Conservation (phyloP, 345 rosid species). For the Hevea brasiliensis region DNA sequence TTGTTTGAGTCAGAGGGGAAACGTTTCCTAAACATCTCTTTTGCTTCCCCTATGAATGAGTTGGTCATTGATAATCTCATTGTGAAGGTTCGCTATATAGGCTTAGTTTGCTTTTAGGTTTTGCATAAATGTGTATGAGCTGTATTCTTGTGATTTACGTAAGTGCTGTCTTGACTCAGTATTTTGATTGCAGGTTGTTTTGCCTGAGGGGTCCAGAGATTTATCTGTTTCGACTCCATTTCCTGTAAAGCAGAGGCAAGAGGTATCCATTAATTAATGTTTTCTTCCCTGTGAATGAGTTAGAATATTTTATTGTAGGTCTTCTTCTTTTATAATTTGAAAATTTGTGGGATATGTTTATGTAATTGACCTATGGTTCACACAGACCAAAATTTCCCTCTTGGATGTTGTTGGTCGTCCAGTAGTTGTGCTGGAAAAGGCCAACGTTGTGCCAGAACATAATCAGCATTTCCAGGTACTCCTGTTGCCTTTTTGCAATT, state of each 20-base stretch:
- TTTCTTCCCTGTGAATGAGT: not conserved
- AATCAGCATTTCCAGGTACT: conserved; percentile 88
- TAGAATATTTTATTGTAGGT: not conserved
- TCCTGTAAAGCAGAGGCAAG: conserved; percentile 62
- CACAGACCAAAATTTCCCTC: conserved; percentile 82
- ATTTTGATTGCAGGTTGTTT: conserved; percentile 61
- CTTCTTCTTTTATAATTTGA: not conserved
- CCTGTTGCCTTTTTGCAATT: conserved; percentile 3
- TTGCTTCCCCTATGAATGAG: conserved; percentile 74
- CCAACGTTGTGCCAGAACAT: conserved; percentile 84
- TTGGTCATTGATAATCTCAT: conserved; percentile 69
- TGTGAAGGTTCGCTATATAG: conserved; percentile 48
- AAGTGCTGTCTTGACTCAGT: conserved; percentile 12
- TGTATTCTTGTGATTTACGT: not conserved
- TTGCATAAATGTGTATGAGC: not conserved
- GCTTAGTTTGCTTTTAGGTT: not conserved
- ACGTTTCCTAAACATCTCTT: conserved; percentile 67
- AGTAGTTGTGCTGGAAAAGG: conserved; percentile 72
- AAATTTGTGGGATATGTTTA: conserved; percentile 1
- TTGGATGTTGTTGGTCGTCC: conserved; percentile 91
- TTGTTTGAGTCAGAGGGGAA: conserved; percentile 74
- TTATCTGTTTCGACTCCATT: conserved; percentile 73
- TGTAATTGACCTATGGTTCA: conserved; percentile 6
- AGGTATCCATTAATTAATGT: conserved; percentile 51
- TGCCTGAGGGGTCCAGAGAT: conserved; percentile 84